These are phyloP conservation scores for Funneliformis geosporum DNA, from an alignment of 192 early-diverging fungal genomes.

Conservation along the genomic window DNA sequence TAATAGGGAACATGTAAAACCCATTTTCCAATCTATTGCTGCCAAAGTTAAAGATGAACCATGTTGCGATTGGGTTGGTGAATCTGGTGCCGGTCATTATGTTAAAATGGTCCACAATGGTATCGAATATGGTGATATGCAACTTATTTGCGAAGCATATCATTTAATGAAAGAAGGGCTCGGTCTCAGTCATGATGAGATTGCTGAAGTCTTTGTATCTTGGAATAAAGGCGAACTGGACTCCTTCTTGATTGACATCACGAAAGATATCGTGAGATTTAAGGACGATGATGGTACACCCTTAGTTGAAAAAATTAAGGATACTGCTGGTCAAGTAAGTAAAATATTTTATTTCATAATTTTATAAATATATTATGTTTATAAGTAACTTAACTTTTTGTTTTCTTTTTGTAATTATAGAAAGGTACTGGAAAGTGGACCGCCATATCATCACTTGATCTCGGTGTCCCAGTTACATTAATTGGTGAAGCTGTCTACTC, in stretches of 20 bases:
- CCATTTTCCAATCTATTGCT: conserved; percentile 95
- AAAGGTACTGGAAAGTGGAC: conserved; percentile 99
- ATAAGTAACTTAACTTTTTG: conserved; percentile 27
- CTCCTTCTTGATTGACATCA: conserved; percentile 97
- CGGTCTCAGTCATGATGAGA: conserved; percentile 80
- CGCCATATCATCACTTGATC: conserved; percentile 91
- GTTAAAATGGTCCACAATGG: conserved; percentile 99
- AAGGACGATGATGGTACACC: conserved; percentile 87
- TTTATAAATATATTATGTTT: background rate
- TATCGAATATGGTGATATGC: conserved; percentile 99
- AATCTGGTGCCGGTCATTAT: conserved; percentile 96
- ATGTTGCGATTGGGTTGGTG: conserved; percentile 99
- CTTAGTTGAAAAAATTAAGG: conserved; percentile 92
- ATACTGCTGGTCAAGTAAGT: conserved; percentile 86
- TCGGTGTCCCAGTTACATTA: conserved; percentile 94
- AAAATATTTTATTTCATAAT: background rate
- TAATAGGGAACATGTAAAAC: conserved; percentile 78
- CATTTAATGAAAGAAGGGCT: conserved; percentile 89
- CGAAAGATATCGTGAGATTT: conserved; percentile 89
- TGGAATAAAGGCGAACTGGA: conserved; percentile 99
- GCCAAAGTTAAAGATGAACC: conserved; percentile 85
- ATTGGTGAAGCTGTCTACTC: conserved; percentile 98
- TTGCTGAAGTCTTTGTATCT: conserved; percentile 82
- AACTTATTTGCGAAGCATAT: conserved; percentile 97
- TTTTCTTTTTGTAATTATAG: conserved; percentile 36